These are phyloP conservation scores for Auriscalpium vulgare DNA, from an alignment of 768 basidiomycete genomes.

Conservation along the genomic window DNA sequence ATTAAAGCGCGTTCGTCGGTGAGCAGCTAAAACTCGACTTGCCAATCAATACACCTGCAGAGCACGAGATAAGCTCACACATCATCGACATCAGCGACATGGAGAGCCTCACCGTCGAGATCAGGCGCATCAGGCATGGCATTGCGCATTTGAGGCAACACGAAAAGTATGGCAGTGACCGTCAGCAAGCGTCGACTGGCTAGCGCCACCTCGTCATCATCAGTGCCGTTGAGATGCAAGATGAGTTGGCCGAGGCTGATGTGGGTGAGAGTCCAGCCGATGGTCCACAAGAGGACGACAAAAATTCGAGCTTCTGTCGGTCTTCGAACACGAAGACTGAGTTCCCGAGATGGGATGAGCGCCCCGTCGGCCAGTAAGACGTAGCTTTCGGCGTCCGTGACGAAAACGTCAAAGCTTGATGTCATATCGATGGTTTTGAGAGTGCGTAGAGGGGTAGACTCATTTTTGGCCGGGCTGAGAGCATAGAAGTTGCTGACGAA, in stretches of 20 bases:
- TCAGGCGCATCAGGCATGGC: slow-evolving; percentile 54
- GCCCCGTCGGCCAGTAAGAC: slow-evolving; percentile 17
- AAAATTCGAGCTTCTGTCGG: slow-evolving; percentile 39
- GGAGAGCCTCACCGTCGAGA: slow-evolving; percentile 29
- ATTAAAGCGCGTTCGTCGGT: neutral
- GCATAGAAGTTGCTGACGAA: slow-evolving; percentile 43
- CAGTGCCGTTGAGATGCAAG: slow-evolving; percentile 29
- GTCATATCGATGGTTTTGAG: slow-evolving; percentile 35
- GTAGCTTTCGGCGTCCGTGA: slow-evolving; percentile 32
- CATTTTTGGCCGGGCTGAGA: slow-evolving; percentile 20
- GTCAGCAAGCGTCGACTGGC: slow-evolving; percentile 32
- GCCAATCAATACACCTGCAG: slow-evolving; percentile 42
- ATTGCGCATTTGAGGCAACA: slow-evolving; percentile 42
- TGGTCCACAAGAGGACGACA: slow-evolving; percentile 36
- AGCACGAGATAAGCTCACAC: neutral
- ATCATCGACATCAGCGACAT: no score
- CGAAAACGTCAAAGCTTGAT: slow-evolving; percentile 38
- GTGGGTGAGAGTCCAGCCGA: slow-evolving; percentile 51
- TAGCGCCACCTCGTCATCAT: slow-evolving; percentile 17
- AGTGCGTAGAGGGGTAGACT: slow-evolving; percentile 34
- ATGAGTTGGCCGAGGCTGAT: slow-evolving; percentile 38
- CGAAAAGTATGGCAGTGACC: slow-evolving; percentile 34
- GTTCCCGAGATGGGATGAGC: slow-evolving; percentile 31
- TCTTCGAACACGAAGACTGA: slow-evolving; percentile 37
- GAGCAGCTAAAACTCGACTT: slow-evolving; percentile 4